Base-by-base conservation (phyloP, 2,329 filamentous ascomycete species). In the Monosporascus ibericus region DNA sequence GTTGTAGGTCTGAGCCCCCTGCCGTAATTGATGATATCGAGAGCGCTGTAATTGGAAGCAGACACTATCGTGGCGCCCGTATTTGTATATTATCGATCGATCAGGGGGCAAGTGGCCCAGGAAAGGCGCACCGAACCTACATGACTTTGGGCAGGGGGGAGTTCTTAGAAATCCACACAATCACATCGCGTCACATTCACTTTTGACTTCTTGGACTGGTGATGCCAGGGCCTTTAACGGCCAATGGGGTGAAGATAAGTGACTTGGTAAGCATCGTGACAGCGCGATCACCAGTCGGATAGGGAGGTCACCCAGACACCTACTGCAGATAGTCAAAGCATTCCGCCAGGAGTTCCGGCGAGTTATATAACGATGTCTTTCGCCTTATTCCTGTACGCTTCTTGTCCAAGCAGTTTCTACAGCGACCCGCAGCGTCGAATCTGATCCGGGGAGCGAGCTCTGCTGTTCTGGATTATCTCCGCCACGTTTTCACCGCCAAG, bases 11-110 rank as follows among this genome's bases (percentile, higher is more conserved):
- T 58, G 3, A 56, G 49, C 1, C 63, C 64, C 15, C 51, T 49
- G 27, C 64, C 66, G 38, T 69, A 70, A 49, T 63, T 62, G 52
- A 67, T 58, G 51, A 67, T 70, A 46, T 70, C 67, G 1, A 70
- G 56, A 3, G 65, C 60, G 50, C 66, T 65, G 50, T 67, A 66
- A 36, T 65, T 67, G 2, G 66, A 70, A n/a, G 63, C 63, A 2
- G 66, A 67, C n/a, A 69, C 54, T 22, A 68, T 69, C 8, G 65
- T 69, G 2, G 65, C 67, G 5, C 57, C 58, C 0, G 63, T 58
- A 47, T 57, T 57, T 66, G 39, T 62, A 61, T 22, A 65, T 59
- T 37, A 55, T 60, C 22, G 30, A 17, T 11, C 30, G 3, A 49
- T 50, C 38, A 49, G 20, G 37, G 18, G 9, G 7, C 44, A 20